Base-by-base conservation (phyloP, 352 stramenopile species). In the Phytophthora fragariaefolia region DNA sequence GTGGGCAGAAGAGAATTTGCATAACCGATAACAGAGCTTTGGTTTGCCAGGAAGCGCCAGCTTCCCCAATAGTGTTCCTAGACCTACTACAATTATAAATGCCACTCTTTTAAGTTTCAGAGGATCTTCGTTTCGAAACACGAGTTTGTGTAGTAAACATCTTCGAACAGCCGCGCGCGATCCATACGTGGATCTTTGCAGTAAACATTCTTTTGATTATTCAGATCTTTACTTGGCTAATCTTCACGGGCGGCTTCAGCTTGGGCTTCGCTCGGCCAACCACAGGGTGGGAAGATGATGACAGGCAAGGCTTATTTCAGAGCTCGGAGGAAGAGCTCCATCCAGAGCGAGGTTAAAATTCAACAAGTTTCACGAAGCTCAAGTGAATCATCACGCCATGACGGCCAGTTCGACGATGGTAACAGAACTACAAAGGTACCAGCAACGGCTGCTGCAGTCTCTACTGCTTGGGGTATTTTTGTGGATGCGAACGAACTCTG, bases 341-440 rank as follows among this genome's bases (percentile, higher is more conserved):
- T 28, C 53, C 2, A 22, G 36, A 45, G 17, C 36, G 18, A 45
- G 17, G 13, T 20, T 17, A 62, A 13, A 49, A 40, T 53, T 9
- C 26, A 66, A 66, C 52, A 46, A 12, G 1, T 17, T 12, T 13
- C 20, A 12, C 45, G 30, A 45, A 27, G 23, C 24, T 23, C 23
- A 49, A 63, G 55, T 12, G 27, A 18, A 6, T 15, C 1, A 27
- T n/a, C n/a, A n/a, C n/a, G 4, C 13, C 3, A 58, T 48, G 51
- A n/a, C 27, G 17, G 27, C 15, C 10, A 45, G 36, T 20, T 40
- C 54, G 6, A 40, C 20, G 1, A 46, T 30, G 15, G n/a, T 36
- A 10, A 34, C 47, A 24, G 36, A 57, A 8, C 23, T 66, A 9
- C 58, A 52, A 18, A 66, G 36, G n/a, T 51, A 4, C 17, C 47